Percentiles rank a stretch among this genome's conserved stretches.
Conservation (phyloP, 257 asterid genomes). For the Ophiorrhiza pumila region DNA sequence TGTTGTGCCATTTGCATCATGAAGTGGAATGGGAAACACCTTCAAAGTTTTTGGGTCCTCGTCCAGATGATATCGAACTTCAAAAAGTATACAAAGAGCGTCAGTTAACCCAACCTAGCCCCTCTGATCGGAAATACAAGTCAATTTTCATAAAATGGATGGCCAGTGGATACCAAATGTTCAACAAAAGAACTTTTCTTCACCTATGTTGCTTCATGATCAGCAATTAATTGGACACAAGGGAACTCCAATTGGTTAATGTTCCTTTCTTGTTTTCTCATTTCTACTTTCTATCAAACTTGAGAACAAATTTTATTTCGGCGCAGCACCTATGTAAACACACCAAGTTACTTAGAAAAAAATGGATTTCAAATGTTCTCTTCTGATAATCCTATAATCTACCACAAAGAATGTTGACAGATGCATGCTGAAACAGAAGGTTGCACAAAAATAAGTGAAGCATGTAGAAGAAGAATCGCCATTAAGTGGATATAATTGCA, state of each 20-base stretch:
- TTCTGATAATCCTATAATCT: background rate
- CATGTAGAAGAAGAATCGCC: background rate
- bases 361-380: background rate
- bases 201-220: background rate
- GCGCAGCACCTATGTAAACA: background rate
- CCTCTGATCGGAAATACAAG: conserved; percentile 5
- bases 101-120: conserved; percentile 21
- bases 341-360: too few species aligned
- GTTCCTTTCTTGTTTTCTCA: background rate
- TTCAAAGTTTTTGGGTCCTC: conserved; percentile 96
- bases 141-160: conserved; percentile 8
- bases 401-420: background rate
- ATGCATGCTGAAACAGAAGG: background rate
- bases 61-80: conserved; percentile 89
- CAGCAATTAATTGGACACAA: background rate
- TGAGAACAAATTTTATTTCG: too few species aligned
- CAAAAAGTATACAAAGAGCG: conserved; percentile 29
- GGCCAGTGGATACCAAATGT: background rate
- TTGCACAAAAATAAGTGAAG: background rate
- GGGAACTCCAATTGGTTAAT: background rate
- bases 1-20: conserved; percentile 65
- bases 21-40: conserved; percentile 87
- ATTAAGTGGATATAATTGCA: background rate
- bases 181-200: background rate
- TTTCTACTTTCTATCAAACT: background rate